These are phyloP conservation scores for Nigrospora osmanthi DNA, from an alignment of 2,329 filamentous ascomycete genomes.

Conservation along the genomic window DNA sequence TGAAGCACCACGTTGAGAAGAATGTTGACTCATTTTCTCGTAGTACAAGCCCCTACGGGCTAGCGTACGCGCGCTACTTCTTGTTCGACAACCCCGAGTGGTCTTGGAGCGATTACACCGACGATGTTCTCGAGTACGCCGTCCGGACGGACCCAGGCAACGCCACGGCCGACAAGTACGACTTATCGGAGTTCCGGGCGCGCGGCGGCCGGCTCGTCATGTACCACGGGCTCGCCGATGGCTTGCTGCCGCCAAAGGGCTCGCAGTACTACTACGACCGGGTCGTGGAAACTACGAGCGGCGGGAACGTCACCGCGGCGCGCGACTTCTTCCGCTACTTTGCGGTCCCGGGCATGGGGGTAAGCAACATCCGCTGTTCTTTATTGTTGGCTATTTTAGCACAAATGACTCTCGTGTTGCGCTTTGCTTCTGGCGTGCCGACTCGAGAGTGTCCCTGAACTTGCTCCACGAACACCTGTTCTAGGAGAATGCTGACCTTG, in stretches of 20 bases:
- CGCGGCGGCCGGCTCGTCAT: constrained; percentile 35
- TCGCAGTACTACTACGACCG: constrained; percentile 25
- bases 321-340: constrained; percentile 46
- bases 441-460: too few relatives aligned
- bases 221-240: constrained; percentile 37
- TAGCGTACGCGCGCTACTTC: constrained; percentile 28
- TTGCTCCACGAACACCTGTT: too few relatives aligned
- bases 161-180: constrained; percentile 27
- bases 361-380: too few relatives aligned
- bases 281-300: constrained; percentile 15
- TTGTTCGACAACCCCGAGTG: constrained; percentile 30
- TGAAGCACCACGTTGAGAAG: too few relatives aligned
- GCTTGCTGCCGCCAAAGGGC: constrained; percentile 28
- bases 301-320: constrained; percentile 19
- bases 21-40: constrained; percentile 5
- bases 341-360: constrained; percentile 44
- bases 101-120: constrained; percentile 22
- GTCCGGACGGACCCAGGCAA: constrained; percentile 26
- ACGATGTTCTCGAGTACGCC: constrained; percentile 20
- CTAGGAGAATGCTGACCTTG: too few relatives aligned
- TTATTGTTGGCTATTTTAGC: too few relatives aligned
- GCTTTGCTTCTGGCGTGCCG: too few relatives aligned
- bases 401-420: too few relatives aligned
- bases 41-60: constrained; percentile 22
- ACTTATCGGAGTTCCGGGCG: constrained; percentile 27